Base-by-base conservation (phyloP, 176 grass and related monocot species). In the Puya raimondii region DNA sequence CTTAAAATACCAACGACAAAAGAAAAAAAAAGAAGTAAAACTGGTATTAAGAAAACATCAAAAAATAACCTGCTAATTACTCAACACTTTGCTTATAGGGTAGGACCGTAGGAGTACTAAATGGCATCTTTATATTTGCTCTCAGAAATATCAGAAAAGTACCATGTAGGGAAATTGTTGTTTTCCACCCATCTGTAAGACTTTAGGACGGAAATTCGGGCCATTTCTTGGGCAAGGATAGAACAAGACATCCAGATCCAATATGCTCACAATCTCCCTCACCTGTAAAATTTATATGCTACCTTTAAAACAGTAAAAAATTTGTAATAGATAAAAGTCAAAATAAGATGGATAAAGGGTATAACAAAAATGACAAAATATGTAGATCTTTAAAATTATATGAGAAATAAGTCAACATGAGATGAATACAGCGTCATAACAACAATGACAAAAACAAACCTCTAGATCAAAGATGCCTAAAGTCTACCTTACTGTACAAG, bases 151-250 rank as follows among this genome's bases (percentile, higher is more conserved):
- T 13, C 1, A 67, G 50, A 61, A 11, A 69, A 8, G 16, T 0
- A 97, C 93, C 89, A 97, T 97, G 77, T 97, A 97, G 80, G 93
- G 93, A 66, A 97, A 97, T 50, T 92, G 93, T 80, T 88, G 75
- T 70, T 97, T 97, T 74, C 93, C 89, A 65, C 93, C 93, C 88
- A 97, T 83, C 26, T 92, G 79, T 49, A 83, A 51, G 68, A 87
- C 84, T 78, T 90, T 97, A 12, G 79, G 86, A 66, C 93, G 89
- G 78, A 96, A 92, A n/a, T 83, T 96, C 10, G 93, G 93, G 49
- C 93, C 80, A 52, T 89, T 85, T 83, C 81, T 80, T 79, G 93
- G 93, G 74, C 89, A 97, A 8, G 93, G 93, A 50, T 92, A 97
- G 76, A 76, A 97, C 47, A 97, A 63, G 69, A 97, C 86, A 85